Evolutionary conservation across 768 basidiomycete species (phyloP).

Genomic region (Tylopilus plumbeoviolaceoides): DNA sequence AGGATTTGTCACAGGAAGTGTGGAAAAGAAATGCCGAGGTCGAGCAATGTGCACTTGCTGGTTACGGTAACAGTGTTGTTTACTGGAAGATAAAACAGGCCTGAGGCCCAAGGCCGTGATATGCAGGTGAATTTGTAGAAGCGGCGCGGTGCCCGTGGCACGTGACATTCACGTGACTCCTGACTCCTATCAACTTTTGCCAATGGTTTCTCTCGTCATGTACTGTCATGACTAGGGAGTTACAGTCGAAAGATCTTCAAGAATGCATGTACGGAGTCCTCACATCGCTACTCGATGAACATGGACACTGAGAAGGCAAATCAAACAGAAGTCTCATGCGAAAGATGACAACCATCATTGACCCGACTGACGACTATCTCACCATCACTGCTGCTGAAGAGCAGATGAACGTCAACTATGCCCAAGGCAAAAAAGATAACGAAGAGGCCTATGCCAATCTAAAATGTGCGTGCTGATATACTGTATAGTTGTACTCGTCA

Average conservation of each 20-base stretch:
- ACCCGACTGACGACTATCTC: conserved; percentile 75
- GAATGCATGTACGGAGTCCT: conserved; percentile 30
- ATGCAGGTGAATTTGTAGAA: too few species aligned
- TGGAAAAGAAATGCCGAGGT: conserved; percentile 61
- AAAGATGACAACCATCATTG: conserved; percentile 69
- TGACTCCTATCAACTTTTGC: not conserved
- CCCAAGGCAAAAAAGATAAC: conserved; percentile 57
- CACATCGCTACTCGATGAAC: not conserved
- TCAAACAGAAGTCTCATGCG: conserved; percentile 56
- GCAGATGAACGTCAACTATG: conserved; percentile 55
- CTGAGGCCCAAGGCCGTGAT: not conserved
- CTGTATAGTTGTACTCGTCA: not conserved
- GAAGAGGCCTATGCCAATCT: conserved; percentile 64
- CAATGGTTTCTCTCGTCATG: not conserved
- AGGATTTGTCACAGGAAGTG: conserved; percentile 54
- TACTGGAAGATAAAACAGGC: conserved; percentile 58
- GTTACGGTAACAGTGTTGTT: conserved; percentile 59
- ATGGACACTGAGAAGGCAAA: conserved; percentile 2
- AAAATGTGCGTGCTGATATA: conserved; percentile 43
- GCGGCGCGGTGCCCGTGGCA: too few species aligned
- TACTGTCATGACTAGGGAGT: conserved; percentile 24
- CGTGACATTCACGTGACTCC: conserved; percentile 18
- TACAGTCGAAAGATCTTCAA: conserved; percentile 32
- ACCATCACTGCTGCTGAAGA: conserved; percentile 74
- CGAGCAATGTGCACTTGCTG: conserved; percentile 60